Percentiles rank a stretch among this genome's conserved stretches.
These are phyloP conservation scores for Chlorella ohadii DNA, from an alignment of 139 green algal genomes.

Conservation along the genomic window DNA sequence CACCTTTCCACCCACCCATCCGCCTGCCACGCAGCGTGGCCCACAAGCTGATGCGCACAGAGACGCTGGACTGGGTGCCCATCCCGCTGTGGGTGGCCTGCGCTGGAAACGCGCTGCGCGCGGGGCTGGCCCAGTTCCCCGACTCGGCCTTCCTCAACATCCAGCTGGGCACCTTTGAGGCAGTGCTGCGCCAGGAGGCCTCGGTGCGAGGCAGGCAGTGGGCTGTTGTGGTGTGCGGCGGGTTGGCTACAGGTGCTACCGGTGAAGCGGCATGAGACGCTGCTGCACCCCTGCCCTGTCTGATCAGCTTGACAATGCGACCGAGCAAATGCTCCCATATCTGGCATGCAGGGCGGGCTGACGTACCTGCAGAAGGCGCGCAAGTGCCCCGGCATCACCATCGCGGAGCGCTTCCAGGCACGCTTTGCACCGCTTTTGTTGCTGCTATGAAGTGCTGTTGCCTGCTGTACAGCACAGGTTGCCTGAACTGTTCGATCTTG, in stretches of 20 bases:
- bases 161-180: not conserved
- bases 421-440: not conserved
- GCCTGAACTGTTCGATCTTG: too few relatives aligned
- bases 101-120: conserved; percentile 3
- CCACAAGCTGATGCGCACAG: not conserved
- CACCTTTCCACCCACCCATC: not conserved
- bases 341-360: conserved; percentile 21
- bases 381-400: conserved; percentile 5
- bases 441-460: not conserved
- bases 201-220: not conserved
- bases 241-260: too few relatives aligned
- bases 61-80: not conserved
- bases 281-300: too few relatives aligned
- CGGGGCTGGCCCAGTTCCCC: conserved; percentile 20
- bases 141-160: conserved; percentile 25
- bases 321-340: too few relatives aligned
- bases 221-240: too few relatives aligned
- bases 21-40: not conserved
- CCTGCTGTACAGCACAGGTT: too few relatives aligned
- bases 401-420: conserved; percentile 6
- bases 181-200: conserved; percentile 18
- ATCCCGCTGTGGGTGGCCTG: not conserved
- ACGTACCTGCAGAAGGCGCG: conserved; percentile 1
- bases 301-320: too few relatives aligned
- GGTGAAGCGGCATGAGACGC: too few relatives aligned